These are phyloP conservation scores for Tolypocladium sp. DNA, from an alignment of 2,329 filamentous ascomycete genomes.

Conservation along the genomic window DNA sequence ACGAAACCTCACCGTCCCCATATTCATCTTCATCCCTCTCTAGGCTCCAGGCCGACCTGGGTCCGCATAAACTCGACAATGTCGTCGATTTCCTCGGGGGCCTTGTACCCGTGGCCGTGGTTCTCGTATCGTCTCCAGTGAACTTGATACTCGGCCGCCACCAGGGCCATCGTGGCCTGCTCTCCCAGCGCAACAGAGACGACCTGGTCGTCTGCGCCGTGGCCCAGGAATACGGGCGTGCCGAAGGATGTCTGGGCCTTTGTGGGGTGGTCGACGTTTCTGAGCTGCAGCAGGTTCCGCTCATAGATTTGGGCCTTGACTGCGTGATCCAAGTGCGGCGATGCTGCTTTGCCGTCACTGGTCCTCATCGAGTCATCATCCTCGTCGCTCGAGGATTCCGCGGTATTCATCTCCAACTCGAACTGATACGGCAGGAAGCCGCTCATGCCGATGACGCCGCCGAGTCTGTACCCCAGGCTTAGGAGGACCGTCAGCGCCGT, in stretches of 20 bases:
- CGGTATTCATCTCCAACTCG: conserved; percentile 20
- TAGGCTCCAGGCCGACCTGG: neutral
- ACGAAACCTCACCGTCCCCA: neutral
- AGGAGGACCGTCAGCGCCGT: conserved; percentile 32
- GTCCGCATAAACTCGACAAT: conserved; percentile 23
- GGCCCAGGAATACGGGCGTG: conserved; percentile 34
- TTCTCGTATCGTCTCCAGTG: conserved; percentile 21
- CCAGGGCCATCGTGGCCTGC: conserved; percentile 15
- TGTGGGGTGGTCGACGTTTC: conserved; percentile 9
- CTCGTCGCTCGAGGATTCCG: conserved; percentile 4
- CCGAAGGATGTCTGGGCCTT: conserved; percentile 4
- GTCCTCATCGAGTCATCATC: conserved; percentile 14
- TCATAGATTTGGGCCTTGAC: conserved; percentile 18
- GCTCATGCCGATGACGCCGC: conserved; percentile 37
- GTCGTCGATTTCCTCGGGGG: conserved; percentile 34
- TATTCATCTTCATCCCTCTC: neutral
- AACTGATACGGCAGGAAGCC: conserved; percentile 32
- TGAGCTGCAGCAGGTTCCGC: conserved; percentile 18
- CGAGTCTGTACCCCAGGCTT: conserved; percentile 23
- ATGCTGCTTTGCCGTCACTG: neutral
- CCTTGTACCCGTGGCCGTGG: conserved; percentile 38
- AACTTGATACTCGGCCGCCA: conserved; percentile 19
- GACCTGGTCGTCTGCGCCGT: conserved; percentile 29
- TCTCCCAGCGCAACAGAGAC: conserved; percentile 21
- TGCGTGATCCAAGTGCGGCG: conserved; percentile 1